These are phyloP conservation scores for Lentinula sp. DNA, from an alignment of 768 basidiomycete species.

Conservation along the genomic window DNA sequence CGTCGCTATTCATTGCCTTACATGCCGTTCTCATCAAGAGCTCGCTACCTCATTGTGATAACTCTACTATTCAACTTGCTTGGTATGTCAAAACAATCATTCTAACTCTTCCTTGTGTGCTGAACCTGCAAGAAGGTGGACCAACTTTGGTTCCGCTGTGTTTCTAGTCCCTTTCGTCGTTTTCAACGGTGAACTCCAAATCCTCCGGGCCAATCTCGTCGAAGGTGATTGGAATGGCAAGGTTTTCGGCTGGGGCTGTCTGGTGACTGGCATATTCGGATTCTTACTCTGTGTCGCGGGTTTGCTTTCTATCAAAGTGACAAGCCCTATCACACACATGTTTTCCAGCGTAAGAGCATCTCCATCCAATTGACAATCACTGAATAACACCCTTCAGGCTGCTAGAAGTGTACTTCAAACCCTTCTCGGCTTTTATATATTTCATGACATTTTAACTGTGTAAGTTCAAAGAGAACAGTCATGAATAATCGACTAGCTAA, in stretches of 20 bases:
- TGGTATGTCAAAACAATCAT: conserved; percentile 27
- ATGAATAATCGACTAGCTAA: neutral
- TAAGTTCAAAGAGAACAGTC: conserved; percentile 28
- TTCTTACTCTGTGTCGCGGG: conserved; percentile 79
- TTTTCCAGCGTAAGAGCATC: conserved; percentile 61
- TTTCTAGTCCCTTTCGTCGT: conserved; percentile 60
- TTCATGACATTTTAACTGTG: conserved; percentile 68
- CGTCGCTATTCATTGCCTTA: conserved; percentile 69
- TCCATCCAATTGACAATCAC: neutral
- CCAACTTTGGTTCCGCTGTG: conserved; percentile 62
- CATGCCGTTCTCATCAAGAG: conserved; percentile 73
- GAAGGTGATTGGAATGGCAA: conserved; percentile 40
- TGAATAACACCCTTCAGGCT: conserved; percentile 37
- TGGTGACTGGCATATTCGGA: conserved; percentile 72
- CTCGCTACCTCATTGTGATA: conserved; percentile 61
- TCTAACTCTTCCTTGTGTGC: neutral
- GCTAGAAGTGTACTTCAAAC: conserved; percentile 83
- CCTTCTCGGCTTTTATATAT: conserved; percentile 69
- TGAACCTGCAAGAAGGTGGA: conserved; percentile 33
- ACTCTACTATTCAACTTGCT: conserved; percentile 67
- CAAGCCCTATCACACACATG: conserved; percentile 83
- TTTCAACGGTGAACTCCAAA: conserved; percentile 45
- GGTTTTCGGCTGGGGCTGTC: conserved; percentile 57
- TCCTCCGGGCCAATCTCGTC: conserved; percentile 31
- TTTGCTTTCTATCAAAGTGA: conserved; percentile 74